These are phyloP conservation scores for Tetrapisispora namnaoensis DNA, from an alignment of 805 yeast species.

Conservation along the genomic window DNA sequence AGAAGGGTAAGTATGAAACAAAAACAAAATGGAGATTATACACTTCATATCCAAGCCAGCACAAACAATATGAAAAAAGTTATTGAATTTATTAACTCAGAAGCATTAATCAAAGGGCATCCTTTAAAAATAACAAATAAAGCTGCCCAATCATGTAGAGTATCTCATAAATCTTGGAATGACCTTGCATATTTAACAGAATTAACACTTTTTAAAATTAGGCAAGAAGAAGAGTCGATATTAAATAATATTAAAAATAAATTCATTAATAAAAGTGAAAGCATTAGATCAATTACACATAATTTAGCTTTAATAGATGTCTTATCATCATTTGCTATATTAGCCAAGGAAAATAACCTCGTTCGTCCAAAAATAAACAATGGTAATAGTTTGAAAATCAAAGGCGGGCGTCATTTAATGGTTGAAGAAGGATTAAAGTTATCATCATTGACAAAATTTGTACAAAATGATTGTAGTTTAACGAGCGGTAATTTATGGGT, in stretches of 20 bases:
- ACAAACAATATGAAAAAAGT: slow-evolving; percentile 20
- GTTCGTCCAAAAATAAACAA: slow-evolving; percentile 55
- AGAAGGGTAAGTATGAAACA: slow-evolving; percentile 31
- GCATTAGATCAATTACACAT: slow-evolving; percentile 42
- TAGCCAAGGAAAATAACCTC: slow-evolving; percentile 60
- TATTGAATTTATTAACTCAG: slow-evolving; percentile 9
- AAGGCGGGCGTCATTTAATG: slow-evolving; percentile 71
- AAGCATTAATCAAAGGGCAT: slow-evolving; percentile 2
- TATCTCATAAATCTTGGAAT: slow-evolving; percentile 43
- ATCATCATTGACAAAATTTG: slow-evolving; percentile 31
- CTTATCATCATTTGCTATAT: slow-evolving; percentile 56
- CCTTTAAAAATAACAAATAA: slow-evolving; percentile 29
- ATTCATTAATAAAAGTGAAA: slow-evolving; percentile 36
- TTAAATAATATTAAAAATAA: slow-evolving; percentile 39
- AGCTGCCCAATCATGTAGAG: slow-evolving; percentile 37
- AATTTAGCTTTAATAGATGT: slow-evolving; percentile 62
- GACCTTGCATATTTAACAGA: slow-evolving; percentile 42
- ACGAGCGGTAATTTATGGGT: slow-evolving; percentile 36
- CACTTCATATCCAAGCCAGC: slow-evolving; percentile 39
- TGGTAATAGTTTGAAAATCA: slow-evolving; percentile 39
- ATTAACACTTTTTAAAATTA: slow-evolving; percentile 37
- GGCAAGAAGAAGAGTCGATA: slow-evolving; percentile 44
- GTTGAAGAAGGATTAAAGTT: slow-evolving; percentile 65
- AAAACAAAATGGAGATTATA: slow-evolving; percentile 37
- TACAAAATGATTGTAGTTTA: slow-evolving; percentile 26